Conservation (phyloP, 768 basidiomycete genomes). For the Termitomyces titanicus region DNA sequence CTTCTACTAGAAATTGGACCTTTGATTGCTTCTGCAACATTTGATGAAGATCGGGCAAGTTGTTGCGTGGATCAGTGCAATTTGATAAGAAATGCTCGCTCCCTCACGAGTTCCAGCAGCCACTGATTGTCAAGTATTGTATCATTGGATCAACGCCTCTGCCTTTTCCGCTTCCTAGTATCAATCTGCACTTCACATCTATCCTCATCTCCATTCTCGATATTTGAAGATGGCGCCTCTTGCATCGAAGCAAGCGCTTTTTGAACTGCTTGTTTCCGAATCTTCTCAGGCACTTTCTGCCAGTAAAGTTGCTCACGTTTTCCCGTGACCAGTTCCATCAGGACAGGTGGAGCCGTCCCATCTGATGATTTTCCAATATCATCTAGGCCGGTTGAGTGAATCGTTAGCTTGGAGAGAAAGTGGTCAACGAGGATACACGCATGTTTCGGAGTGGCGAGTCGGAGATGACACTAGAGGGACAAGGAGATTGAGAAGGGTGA, state of each 20-base stretch:
- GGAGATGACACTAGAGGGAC: conserved; percentile 61
- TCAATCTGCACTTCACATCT: background rate
- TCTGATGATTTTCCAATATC: conserved; percentile 31
- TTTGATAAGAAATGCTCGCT: too few species aligned
- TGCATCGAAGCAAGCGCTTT: conserved; percentile 14
- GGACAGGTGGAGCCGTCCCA: conserved; percentile 24
- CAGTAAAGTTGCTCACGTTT: conserved; percentile 71
- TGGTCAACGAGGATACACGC: conserved; percentile 40
- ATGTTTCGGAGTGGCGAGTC: conserved; percentile 51
- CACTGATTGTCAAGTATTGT: too few species aligned
- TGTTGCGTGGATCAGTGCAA: too few species aligned
- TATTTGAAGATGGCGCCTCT: background rate
- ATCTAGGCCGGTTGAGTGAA: conserved; percentile 55
- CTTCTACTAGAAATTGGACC: too few species aligned
- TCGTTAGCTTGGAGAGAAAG: conserved; percentile 33
- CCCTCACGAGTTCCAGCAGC: background rate
- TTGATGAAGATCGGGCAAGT: too few species aligned
- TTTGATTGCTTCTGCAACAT: too few species aligned
- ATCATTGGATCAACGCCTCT: conserved; percentile 5
- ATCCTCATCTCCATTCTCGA: background rate
- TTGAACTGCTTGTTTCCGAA: conserved; percentile 48
- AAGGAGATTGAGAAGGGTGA: background rate
- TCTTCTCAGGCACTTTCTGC: conserved; percentile 75
- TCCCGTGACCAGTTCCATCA: conserved; percentile 56
- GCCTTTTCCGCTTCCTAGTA: conserved; percentile 9